Evolutionary conservation across 257 asterid genomes (phyloP).

Genomic region (Nicotiana otophora): DNA sequence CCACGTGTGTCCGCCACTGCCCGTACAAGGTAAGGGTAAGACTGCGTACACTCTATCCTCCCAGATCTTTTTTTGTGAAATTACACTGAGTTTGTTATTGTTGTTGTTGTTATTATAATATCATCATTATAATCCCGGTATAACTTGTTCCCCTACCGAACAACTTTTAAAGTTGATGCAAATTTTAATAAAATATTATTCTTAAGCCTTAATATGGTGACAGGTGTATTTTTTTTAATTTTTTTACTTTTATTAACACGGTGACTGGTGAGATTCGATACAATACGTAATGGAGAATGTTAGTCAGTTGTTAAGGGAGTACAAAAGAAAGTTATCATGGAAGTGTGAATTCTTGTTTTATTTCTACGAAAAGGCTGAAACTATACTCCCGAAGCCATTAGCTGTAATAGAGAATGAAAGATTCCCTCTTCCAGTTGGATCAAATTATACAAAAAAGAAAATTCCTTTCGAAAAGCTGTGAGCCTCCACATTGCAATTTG

Average conservation of each 20-base stretch:
- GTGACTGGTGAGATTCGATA: neutral
- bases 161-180: neutral
- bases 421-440: constrained; percentile 9
- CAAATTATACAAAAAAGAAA: neutral
- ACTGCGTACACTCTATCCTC: no score
- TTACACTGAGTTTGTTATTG: no score
- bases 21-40: no score
- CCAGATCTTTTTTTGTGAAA: no score
- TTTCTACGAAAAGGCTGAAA: neutral
- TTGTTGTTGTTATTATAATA: no score
- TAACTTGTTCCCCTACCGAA: no score
- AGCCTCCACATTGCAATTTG: neutral
- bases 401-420: constrained; percentile 3
- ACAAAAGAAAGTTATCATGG: no score
- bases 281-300: neutral
- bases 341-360: neutral
- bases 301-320: neutral
- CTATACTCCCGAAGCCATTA: neutral
- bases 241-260: no score
- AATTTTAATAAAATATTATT: neutral
- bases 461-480: neutral
- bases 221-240: no score
- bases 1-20: no score
- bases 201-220: neutral
- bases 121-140: no score